These are phyloP conservation scores for Trichoderma simmonsii DNA, from an alignment of 2,329 filamentous ascomycete genomes.

Conservation along the genomic window DNA sequence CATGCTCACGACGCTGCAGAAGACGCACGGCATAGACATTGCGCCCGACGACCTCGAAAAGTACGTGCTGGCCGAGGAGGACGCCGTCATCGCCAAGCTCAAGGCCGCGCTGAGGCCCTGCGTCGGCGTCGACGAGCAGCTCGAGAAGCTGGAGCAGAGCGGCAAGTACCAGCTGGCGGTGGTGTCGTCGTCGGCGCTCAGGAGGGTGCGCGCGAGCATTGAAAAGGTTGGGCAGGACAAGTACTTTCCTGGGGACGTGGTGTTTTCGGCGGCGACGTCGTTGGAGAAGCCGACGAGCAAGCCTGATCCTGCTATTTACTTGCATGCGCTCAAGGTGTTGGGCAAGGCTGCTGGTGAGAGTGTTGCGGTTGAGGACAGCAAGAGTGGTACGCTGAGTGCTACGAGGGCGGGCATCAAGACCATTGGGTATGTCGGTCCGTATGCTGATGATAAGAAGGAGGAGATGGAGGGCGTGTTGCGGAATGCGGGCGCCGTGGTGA, in stretches of 20 bases:
- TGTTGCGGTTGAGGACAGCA: constrained; percentile 84
- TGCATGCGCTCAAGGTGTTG: constrained; percentile 70
- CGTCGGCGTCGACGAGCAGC: constrained; percentile 62
- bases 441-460: constrained; percentile 57
- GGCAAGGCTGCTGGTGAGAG: constrained; percentile 69
- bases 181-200: constrained; percentile 75
- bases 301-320: constrained; percentile 86
- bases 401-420: constrained; percentile 75
- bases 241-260: constrained; percentile 71
- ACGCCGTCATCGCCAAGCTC: constrained; percentile 79
- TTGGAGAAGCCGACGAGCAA: constrained; percentile 80
- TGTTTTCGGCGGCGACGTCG: constrained; percentile 81
- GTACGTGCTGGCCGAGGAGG: constrained; percentile 76
- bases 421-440: constrained; percentile 83
- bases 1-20: constrained; percentile 76
- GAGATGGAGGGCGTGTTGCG: constrained; percentile 62
- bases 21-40: constrained; percentile 72
- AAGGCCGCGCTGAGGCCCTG: constrained; percentile 65
- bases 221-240: constrained; percentile 75
- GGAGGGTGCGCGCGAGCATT: constrained; percentile 73
- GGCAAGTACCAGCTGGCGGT: constrained; percentile 73
- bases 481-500: constrained; percentile 59
- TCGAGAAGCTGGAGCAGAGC: constrained; percentile 59
- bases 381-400: constrained; percentile 72
- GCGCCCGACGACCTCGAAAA: constrained; percentile 63